Evolutionary conservation across 148 eudicot species (phyloP).

Genomic region (Rhododendron henanense): DNA sequence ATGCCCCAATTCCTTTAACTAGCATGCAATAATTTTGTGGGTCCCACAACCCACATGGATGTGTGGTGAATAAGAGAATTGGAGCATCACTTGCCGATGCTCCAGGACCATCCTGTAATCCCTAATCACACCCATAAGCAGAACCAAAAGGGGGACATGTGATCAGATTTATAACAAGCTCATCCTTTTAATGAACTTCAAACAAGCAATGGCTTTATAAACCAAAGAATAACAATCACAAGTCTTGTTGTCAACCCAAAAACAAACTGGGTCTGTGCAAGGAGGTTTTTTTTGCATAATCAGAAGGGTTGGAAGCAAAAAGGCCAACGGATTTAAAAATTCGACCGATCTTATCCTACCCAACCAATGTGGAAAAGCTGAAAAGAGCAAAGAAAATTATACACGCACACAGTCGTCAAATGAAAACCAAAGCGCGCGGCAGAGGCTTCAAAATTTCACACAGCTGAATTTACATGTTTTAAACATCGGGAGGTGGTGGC

Average conservation of each 20-base stretch:
- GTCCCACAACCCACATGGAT: background rate
- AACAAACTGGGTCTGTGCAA: background rate
- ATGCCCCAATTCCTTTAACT: background rate
- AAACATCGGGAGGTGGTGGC: no score
- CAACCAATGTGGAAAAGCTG: no score
- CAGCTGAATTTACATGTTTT: no score
- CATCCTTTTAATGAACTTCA: no score
- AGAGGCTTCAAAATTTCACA: no score
- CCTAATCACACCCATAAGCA: background rate
- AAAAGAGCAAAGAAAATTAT: no score
- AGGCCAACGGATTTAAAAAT: no score
- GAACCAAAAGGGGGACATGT: background rate
- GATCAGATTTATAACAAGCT: no score
- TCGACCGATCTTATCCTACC: no score
- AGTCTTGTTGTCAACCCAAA: background rate
- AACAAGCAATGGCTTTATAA: no score
- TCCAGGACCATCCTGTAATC: background rate
- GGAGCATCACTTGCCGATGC: background rate
- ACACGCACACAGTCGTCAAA: no score
- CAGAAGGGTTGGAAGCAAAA: background rate
- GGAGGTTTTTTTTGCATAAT: background rate
- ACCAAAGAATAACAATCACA: background rate
- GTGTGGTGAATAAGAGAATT: background rate
- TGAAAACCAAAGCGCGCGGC: no score
- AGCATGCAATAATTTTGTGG: background rate